Conservation (phyloP, 768 basidiomycete species). For the Tricholoma bakamatsutake region DNA sequence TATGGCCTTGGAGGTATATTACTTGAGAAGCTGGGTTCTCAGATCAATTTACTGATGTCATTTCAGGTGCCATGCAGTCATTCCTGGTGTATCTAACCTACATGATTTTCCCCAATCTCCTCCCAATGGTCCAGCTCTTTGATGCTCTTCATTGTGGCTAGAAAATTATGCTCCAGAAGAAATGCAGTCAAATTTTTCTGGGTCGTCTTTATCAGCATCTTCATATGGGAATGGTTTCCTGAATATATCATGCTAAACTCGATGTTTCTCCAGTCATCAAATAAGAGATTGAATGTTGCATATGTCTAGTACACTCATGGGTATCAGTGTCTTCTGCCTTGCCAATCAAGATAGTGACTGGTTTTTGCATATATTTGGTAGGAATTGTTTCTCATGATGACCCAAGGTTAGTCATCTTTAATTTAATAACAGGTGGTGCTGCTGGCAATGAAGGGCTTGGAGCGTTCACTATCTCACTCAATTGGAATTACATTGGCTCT, state of each 20-base stretch:
- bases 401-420: neutral
- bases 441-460: conserved; percentile 62
- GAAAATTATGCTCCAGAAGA: conserved; percentile 37
- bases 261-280: conserved; percentile 9
- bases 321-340: conserved; percentile 56
- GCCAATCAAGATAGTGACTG: conserved; percentile 30
- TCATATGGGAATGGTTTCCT: conserved; percentile 53
- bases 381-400: neutral
- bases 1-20: conserved; percentile 5
- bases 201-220: conserved; percentile 45
- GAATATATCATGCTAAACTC: conserved; percentile 37
- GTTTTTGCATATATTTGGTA: conserved; percentile 50
- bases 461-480: conserved; percentile 50
- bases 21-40: neutral
- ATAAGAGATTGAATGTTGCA: neutral
- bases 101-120: conserved; percentile 34
- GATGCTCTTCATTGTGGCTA: conserved; percentile 38
- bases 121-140: conserved; percentile 37
- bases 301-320: conserved; percentile 40
- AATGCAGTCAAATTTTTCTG: conserved; percentile 57
- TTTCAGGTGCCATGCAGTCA: conserved; percentile 26
- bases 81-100: conserved; percentile 46
- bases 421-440: conserved; percentile 38
- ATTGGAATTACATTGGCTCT: conserved; percentile 55
- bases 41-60: conserved; percentile 3